Percentiles rank a stretch among this genome's conserved stretches.
Evolutionary conservation across 2,329 filamentous ascomycete genomes (phyloP).

Genomic region (Xylariaceae sp.): DNA sequence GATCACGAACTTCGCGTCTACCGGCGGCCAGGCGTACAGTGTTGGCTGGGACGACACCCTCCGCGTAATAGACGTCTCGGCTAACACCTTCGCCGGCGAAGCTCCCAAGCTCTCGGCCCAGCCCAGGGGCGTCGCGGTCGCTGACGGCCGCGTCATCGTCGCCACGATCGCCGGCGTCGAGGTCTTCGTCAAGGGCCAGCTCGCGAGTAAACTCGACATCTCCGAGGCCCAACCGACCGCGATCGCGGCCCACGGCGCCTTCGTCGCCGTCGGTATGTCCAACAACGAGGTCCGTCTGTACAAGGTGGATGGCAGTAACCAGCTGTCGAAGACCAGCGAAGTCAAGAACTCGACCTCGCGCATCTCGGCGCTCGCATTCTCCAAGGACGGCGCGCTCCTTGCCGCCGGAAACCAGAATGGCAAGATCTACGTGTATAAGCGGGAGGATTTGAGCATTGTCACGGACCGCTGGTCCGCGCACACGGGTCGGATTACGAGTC

Average conservation of each 20-base stretch:
- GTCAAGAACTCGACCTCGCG: constrained; percentile 64
- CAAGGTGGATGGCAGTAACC: constrained; percentile 51
- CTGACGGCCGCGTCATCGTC: constrained; percentile 42
- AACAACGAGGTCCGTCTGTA: constrained; percentile 74
- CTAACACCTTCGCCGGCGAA: constrained; percentile 68
- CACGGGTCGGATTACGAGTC: constrained; percentile 52
- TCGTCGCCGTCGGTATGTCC: constrained; percentile 71
- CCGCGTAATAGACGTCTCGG: constrained; percentile 68
- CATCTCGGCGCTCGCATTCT: constrained; percentile 80
- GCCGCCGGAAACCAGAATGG: constrained; percentile 79
- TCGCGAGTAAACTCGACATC: constrained; percentile 54
- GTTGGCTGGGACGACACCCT: constrained; percentile 94
- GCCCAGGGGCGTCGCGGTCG: constrained; percentile 50
- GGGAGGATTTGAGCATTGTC: constrained; percentile 55
- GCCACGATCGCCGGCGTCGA: constrained; percentile 52
- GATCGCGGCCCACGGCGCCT: constrained; percentile 62
- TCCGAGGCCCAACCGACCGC: constrained; percentile 59
- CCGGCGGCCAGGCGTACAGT: constrained; percentile 65
- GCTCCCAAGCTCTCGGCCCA: constrained; percentile 67
- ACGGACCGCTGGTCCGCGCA: constrained; percentile 68
- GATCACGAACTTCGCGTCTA: constrained; percentile 66
- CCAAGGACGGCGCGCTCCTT: constrained; percentile 66
- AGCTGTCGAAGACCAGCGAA: constrained; percentile 49
- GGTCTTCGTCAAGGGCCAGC: constrained; percentile 53
- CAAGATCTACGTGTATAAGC: constrained; percentile 79